Evolutionary conservation across 805 yeast species (phyloP).

Genomic region (Candida coquimbonensis): DNA sequence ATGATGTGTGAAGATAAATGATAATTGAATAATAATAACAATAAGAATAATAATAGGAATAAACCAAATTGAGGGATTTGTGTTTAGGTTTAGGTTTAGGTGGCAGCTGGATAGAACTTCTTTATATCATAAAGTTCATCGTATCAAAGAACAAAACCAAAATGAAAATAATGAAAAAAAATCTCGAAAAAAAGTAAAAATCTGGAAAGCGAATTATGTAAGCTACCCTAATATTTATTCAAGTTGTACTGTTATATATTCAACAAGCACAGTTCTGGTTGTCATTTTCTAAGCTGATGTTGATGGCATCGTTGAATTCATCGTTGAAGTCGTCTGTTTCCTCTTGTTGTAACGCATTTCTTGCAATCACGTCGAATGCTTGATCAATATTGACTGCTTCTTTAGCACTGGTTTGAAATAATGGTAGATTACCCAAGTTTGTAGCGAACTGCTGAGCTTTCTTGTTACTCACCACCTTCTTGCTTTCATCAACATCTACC

Average conservation of each 20-base stretch:
- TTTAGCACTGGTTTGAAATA: slow-evolving; percentile 96
- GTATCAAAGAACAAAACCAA: neutral
- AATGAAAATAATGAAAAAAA: neutral
- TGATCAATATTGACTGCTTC: slow-evolving; percentile 92
- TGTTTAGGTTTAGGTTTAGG: neutral
- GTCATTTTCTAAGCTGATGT: slow-evolving; percentile 86
- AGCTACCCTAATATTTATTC: neutral
- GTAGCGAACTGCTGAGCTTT: slow-evolving; percentile 57
- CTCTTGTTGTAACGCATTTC: slow-evolving; percentile 93
- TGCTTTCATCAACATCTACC: slow-evolving; percentile 88
- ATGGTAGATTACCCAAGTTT: slow-evolving; percentile 71
- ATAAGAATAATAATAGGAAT: too few species aligned
- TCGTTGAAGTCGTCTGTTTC: slow-evolving; percentile 86
- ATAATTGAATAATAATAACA: too few species aligned
- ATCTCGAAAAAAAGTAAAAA: too few species aligned
- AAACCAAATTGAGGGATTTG: neutral
- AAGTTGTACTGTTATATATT: neutral
- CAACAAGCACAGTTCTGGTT: slow-evolving; percentile 21
- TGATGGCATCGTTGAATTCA: slow-evolving; percentile 94
- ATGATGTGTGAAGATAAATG: too few species aligned
- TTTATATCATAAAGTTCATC: slow-evolving; percentile 5
- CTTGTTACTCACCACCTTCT: slow-evolving; percentile 60
- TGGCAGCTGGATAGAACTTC: neutral
- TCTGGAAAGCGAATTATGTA: neutral
- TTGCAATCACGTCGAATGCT: slow-evolving; percentile 93